Conservation (phyloP, 257 asterid genomes). For the Penstemon davidsonii region DNA sequence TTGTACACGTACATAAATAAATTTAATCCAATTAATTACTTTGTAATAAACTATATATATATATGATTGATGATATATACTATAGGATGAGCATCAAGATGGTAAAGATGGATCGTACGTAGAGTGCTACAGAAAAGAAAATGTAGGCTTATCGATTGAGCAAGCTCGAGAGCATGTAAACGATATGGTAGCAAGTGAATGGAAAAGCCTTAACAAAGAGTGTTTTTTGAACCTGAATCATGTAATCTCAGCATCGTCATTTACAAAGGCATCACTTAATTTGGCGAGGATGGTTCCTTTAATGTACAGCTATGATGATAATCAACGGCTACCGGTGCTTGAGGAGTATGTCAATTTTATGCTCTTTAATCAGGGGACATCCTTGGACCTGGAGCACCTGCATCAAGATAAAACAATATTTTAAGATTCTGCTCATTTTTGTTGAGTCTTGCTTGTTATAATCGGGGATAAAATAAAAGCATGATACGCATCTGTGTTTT, state of each 20-base stretch:
- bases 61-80: too few species aligned
- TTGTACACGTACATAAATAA: not conserved
- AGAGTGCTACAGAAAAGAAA: constrained; percentile 35
- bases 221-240: constrained; percentile 17
- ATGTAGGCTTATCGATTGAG: not conserved
- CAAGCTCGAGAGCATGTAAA: constrained; percentile 27
- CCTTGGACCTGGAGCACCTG: not conserved
- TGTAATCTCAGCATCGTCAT: not conserved
- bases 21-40: not conserved
- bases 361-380: not conserved
- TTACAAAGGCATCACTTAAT: constrained; percentile 40
- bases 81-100: constrained; percentile 41
- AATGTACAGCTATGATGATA: constrained; percentile 34
- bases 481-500: too few species aligned
- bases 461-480: too few species aligned
- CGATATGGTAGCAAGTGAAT: constrained; percentile 28
- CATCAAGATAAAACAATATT: too few species aligned
- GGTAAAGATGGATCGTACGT: constrained; percentile 41
- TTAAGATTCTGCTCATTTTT: too few species aligned
- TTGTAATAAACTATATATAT: not conserved
- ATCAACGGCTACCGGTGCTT: constrained; percentile 31
- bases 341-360: constrained; percentile 22
- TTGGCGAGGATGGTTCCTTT: constrained; percentile 39
- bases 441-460: too few species aligned
- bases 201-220: constrained; percentile 41